A percentile compares a stretch with the other conserved stretches of the same genome.
Evolutionary conservation across 2,329 filamentous ascomycete species (phyloP).

Genomic region (Scytalidium lignicola): DNA sequence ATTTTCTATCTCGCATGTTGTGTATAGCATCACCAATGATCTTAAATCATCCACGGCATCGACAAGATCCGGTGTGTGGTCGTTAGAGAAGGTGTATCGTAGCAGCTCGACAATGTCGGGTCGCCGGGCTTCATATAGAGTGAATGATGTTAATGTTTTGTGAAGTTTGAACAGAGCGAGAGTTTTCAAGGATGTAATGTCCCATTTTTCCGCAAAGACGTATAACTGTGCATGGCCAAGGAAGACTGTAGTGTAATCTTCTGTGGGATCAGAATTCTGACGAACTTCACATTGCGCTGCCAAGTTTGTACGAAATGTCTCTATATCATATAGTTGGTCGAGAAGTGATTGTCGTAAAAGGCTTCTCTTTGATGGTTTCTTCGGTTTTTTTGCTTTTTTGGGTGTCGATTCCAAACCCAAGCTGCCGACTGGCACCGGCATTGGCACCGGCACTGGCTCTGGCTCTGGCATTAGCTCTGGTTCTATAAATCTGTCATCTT

Average conservation of each 20-base stretch:
- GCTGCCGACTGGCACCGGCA: conserved; percentile 1
- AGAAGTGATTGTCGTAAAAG: conserved; percentile 8
- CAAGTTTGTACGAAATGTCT: conserved; percentile 5
- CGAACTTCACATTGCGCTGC: conserved; percentile 11
- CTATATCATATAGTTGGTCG: conserved; percentile 5
- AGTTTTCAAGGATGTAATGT: no score
- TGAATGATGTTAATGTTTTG: no score
- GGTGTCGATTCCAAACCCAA: background rate
- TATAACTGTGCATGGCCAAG: conserved; percentile 15
- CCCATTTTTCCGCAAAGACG: conserved; percentile 11
- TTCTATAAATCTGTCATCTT: no score
- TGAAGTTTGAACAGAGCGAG: no score
- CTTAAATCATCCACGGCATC: no score
- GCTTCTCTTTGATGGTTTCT: conserved; percentile 8
- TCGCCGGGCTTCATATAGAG: no score
- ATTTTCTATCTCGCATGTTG: no score
- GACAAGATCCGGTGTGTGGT: no score
- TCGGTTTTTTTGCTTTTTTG: conserved; percentile 6
- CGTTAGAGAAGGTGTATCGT: no score
- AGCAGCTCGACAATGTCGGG: no score
- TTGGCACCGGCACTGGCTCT: conserved; percentile 1
- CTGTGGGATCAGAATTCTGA: conserved; percentile 10
- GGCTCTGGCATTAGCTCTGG: background rate
- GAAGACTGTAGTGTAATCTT: conserved; percentile 14
- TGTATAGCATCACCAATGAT: no score